Evolutionary conservation across 1,284 basidiomycete genomes (phyloP).

Genomic region (Apiotrichum siamense): DNA sequence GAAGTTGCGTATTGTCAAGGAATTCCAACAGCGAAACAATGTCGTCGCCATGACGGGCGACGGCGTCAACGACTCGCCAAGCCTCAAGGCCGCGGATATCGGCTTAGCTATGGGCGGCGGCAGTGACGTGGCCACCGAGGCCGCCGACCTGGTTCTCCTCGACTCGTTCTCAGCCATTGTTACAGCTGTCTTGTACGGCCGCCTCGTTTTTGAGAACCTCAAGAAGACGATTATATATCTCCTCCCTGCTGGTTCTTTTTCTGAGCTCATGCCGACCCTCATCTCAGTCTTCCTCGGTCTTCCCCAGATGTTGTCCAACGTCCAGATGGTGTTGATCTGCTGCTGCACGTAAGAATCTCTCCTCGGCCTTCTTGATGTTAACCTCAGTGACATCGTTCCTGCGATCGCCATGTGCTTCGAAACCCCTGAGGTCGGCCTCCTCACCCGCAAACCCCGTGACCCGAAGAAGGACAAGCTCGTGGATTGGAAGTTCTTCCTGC

Average conservation of each 20-base stretch:
- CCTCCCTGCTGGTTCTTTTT: slow-evolving; percentile 52
- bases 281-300: slow-evolving; percentile 53
- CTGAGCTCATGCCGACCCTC: slow-evolving; percentile 64
- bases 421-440: slow-evolving; percentile 55
- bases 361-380: neutral
- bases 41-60: slow-evolving; percentile 60
- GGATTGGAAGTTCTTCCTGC: slow-evolving; percentile 54
- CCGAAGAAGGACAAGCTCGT: slow-evolving; percentile 52
- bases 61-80: slow-evolving; percentile 64
- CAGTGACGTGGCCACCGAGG: slow-evolving; percentile 48
- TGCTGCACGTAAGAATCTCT: slow-evolving; percentile 2
- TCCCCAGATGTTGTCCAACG: slow-evolving; percentile 53
- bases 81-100: slow-evolving; percentile 52
- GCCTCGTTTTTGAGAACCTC: slow-evolving; percentile 64
- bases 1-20: slow-evolving; percentile 63
- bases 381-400: slow-evolving; percentile 52
- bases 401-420: slow-evolving; percentile 57
- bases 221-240: slow-evolving; percentile 51
- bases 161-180: slow-evolving; percentile 48
- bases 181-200: slow-evolving; percentile 53
- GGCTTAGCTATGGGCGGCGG: slow-evolving; percentile 52
- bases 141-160: slow-evolving; percentile 46
- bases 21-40: slow-evolving; percentile 54
- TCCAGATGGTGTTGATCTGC: slow-evolving; percentile 48
- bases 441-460: slow-evolving; percentile 60